phyloP scores from a whole-genome alignment of 306 rosid species.

The Cajanus cajan region DNA sequence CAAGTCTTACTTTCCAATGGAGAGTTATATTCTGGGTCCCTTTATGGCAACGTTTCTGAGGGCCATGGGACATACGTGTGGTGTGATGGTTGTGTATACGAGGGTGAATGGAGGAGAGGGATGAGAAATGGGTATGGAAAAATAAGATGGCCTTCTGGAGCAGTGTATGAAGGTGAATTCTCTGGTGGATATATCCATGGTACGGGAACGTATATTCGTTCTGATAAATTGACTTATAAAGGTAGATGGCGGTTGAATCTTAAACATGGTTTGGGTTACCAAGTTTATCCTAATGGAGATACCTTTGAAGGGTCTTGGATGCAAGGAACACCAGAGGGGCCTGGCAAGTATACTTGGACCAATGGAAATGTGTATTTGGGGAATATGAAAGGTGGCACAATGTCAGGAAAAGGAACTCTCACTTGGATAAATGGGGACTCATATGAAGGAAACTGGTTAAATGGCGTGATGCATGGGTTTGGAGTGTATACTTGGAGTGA shows the following conservation, averaged over 20 bases:
- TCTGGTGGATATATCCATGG: constrained; percentile 88
- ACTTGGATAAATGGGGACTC: constrained; percentile 80
- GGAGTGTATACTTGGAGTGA: constrained; percentile 84
- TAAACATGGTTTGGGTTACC: constrained; percentile 83
- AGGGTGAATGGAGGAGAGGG: constrained; percentile 91
- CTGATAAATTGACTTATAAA: constrained; percentile 61
- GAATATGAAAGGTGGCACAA: constrained; percentile 80
- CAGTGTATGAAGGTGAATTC: constrained; percentile 75
- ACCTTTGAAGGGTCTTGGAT: constrained; percentile 87
- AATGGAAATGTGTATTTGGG: constrained; percentile 83
- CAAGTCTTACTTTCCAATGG: constrained; percentile 61
- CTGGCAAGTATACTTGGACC: constrained; percentile 83
- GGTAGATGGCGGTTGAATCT: constrained; percentile 85
- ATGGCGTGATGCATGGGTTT: constrained; percentile 88
- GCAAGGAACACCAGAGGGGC: constrained; percentile 83
- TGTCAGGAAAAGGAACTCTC: constrained; percentile 89
- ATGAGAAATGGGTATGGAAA: constrained; percentile 74
- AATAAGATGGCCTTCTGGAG: constrained; percentile 66
- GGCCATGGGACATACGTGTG: constrained; percentile 70
- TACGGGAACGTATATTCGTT: constrained; percentile 59
- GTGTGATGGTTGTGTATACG: constrained; percentile 72
- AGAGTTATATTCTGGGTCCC: constrained; percentile 67
- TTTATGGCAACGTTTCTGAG: constrained; percentile 73
- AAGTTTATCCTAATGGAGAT: constrained; percentile 76
- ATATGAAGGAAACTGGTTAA: constrained; percentile 85